Evolutionary conservation across 2,329 filamentous ascomycete genomes (phyloP).

Genomic region (Cladosporium velox): DNA sequence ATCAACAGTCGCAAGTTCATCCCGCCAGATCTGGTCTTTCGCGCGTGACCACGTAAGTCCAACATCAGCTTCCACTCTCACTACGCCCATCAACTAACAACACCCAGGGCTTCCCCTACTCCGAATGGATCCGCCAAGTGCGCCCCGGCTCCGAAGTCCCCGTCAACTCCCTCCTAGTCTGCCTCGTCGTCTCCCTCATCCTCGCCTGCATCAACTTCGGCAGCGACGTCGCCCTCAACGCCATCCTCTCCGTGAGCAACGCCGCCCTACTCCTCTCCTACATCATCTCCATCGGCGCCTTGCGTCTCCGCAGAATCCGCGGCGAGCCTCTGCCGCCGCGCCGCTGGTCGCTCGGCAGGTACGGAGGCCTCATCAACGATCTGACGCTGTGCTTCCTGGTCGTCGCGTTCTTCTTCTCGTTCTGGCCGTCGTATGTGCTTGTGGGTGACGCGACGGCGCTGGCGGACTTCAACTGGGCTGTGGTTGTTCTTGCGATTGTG

Average conservation of each 20-base stretch:
- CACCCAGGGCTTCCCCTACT: conserved; percentile 36
- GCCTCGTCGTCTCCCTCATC: conserved; percentile 35
- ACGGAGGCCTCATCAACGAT: conserved; percentile 30
- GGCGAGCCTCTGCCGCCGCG: conserved; percentile 35
- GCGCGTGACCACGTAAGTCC: conserved; percentile 31
- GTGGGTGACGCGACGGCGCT: conserved; percentile 2
- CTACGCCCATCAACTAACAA: neutral
- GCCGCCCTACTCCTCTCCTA: conserved; percentile 38
- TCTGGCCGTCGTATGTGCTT: conserved; percentile 21
- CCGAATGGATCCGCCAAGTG: conserved; percentile 37
- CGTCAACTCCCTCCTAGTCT: conserved; percentile 37
- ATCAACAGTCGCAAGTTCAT: conserved; percentile 38
- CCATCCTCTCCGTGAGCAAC: conserved; percentile 44
- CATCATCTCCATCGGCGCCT: conserved; percentile 37
- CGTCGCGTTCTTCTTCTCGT: conserved; percentile 23
- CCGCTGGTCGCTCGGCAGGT: conserved; percentile 37
- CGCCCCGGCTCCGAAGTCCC: conserved; percentile 36
- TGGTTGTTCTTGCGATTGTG: conserved; percentile 10
- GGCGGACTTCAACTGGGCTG: conserved; percentile 19
- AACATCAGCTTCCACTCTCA: neutral
- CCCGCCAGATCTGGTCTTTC: conserved; percentile 39
- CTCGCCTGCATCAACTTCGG: conserved; percentile 48
- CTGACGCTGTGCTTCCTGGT: conserved; percentile 21
- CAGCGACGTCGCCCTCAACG: conserved; percentile 43
- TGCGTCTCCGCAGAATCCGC: conserved; percentile 36